Base-by-base conservation (phyloP, 1,139 yeast species). In the Yamadazyma dendronema region DNA sequence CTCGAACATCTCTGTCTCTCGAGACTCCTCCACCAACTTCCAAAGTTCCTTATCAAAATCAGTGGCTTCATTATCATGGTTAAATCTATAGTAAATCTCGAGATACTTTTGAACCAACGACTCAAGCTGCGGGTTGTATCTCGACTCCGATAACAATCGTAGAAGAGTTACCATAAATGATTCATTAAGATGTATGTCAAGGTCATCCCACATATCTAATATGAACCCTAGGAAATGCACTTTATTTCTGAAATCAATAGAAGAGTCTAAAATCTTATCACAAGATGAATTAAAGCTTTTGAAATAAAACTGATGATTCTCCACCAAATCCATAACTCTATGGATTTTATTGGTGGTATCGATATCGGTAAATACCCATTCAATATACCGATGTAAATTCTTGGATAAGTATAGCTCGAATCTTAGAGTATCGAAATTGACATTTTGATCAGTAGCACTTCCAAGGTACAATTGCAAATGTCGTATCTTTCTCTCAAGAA, bases 241-340 rank as follows among this genome's bases (percentile, higher is more conserved):
- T 15, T 37, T 39, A 10, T 37, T 33, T 13, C 28, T 33, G 21
- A 35, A 23, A 12, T 19, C 21, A 4, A 37, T 9, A 3, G 26
- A 27, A 12, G 39, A 36, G 9, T 39, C 39, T 4, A 46, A 31
- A 4, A 44, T 21, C 15, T 30, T 43, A 1, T 30, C 32, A 4
- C 46, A n/a, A n/a, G 39, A 37, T 4, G 11, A 13, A 30, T 53
- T 52, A n/a, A 47, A 35, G 24, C 47, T 41, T 3, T 31, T 31
- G 34, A 50, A 50, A 16, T 45, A 42, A 43, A 49, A 51, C n/a
- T 34, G 28, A 13, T 47, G 40, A 10, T 43, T 38, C 6, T 36
- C 34, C 22, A 46, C 38, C 17, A 57, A 39, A 7, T 35, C 33
- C 13, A 38, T 29, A 2, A 50, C 40, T 13, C 48, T 30, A 14